Evolutionary conservation across 2,329 filamentous ascomycete species (phyloP), one percentile per base, ranked within the genome.

Genomic region (Colletotrichum brevisporum): DNA sequence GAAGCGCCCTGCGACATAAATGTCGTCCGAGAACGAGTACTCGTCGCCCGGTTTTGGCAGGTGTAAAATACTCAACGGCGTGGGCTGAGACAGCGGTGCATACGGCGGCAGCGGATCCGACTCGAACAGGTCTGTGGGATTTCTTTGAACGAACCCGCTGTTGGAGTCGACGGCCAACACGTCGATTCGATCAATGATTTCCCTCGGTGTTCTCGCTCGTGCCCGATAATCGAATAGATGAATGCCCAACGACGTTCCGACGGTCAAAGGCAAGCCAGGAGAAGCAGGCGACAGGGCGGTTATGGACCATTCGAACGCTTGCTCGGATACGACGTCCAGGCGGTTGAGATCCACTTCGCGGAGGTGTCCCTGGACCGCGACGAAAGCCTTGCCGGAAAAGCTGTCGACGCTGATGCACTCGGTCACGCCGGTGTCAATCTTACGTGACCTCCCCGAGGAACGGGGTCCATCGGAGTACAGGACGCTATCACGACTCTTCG

Each of bases 1-100:
- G 77, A 98, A 98, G 16, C 95, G 89, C 0, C 95, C 95, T 5
- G 92, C 94, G 43, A 98, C 90, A 82, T 95, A 95, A 48, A 98
- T 96, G 36, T 96, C 92, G 68, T 92, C 88, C 57, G 93, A 92
- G 18, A 90, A 84, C 71, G 88, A 84, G 56, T 83, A 81, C 10
- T 78, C 78, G 9, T 83, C 79, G 0, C 85, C 87, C 1, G 88
- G 82, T 9, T 83, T 84, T 15, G 91, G 91, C 31, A 95, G 84
- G 76, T 97, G 94, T 2, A 97, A 83, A 70, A 98, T 94, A 53
- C 91, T 94, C 26, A 97, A 86, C 1, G 95, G 94, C 0, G 93
- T 93, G 2, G 94, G 92, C 73, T 96, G 92, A 43, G 93, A 90
- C 26, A 97, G 86, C 5, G 91, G 88, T 12, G 93, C 92, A 77